Conservation (phyloP, 1,139 yeast species). For the Sugiyamaella japonica region DNA sequence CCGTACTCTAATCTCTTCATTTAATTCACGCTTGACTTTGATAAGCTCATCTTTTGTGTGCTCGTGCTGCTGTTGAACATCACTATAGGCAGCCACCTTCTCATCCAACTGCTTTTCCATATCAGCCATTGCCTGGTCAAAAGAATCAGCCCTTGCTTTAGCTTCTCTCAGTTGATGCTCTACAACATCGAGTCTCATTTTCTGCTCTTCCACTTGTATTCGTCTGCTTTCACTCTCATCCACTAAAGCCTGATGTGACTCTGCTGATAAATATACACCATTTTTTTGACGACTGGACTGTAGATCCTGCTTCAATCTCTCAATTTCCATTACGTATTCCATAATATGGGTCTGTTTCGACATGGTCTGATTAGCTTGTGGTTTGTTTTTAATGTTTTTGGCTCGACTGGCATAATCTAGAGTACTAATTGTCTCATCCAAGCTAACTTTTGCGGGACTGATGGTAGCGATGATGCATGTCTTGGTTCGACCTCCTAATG, state of each 20-base stretch:
- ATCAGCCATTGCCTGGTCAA: conserved; percentile 13
- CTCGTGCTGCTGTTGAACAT: conserved; percentile 6
- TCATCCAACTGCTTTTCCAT: conserved; percentile 8
- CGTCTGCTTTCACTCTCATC: conserved; percentile 47
- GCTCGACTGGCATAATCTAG: conserved; percentile 81
- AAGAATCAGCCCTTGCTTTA: conserved; percentile 24
- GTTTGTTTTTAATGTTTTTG: conserved; percentile 71
- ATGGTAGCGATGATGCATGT: conserved; percentile 80
- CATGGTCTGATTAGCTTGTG: conserved; percentile 57
- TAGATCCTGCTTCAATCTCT: conserved; percentile 56
- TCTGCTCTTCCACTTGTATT: conserved; percentile 46
- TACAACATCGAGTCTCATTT: conserved; percentile 42
- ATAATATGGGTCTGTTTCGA: conserved; percentile 47
- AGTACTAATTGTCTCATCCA: conserved; percentile 80
- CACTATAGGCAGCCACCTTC: conserved; percentile 7
- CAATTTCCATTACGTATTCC: conserved; percentile 50
- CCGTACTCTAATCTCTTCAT: conserved; percentile 32
- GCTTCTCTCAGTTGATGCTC: conserved; percentile 40
- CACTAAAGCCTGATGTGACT: conserved; percentile 45
- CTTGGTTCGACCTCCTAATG: conserved; percentile 79
- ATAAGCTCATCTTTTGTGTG: conserved; percentile 23
- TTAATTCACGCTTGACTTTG: conserved; percentile 27
- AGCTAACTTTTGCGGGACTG: conserved; percentile 71
- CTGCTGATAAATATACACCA: conserved; percentile 55
- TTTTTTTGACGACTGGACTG: conserved; percentile 55